Percentiles rank a stretch among this genome's conserved stretches.
Conservation (phyloP, 75 land plant genomes). For the Adiantum capillusveneris region DNA sequence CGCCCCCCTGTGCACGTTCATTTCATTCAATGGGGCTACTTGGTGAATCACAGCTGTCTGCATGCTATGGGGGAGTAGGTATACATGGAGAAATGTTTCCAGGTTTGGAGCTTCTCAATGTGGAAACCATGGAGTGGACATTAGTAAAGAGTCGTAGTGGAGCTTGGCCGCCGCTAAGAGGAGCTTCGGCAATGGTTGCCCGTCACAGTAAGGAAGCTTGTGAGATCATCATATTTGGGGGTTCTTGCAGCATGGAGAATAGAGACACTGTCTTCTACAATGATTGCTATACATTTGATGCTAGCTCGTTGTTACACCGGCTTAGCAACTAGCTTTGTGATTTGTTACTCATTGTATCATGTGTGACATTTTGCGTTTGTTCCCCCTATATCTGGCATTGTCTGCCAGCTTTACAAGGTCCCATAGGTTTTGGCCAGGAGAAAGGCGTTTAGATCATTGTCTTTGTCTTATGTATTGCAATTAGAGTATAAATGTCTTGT, state of each 20-base stretch:
- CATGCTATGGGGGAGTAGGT: conserved; percentile 4
- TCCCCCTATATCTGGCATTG: too few species aligned
- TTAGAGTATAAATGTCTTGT: too few species aligned
- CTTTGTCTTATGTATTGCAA: too few species aligned
- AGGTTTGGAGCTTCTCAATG: not conserved
- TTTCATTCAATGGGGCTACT: not conserved
- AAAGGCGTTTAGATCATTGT: too few species aligned
- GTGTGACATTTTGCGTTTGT: too few species aligned
- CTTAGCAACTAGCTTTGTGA: too few species aligned
- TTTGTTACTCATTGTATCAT: too few species aligned
- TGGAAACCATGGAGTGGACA: conserved; percentile 4
- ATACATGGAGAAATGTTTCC: not conserved
- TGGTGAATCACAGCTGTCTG: not conserved
- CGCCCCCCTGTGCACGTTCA: not conserved
- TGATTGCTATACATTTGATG: not conserved
- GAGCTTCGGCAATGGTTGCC: not conserved
- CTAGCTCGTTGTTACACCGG: too few species aligned
- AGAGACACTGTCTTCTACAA: not conserved
- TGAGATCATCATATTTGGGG: not conserved
- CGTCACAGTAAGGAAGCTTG: not conserved
- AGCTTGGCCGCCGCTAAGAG: not conserved
- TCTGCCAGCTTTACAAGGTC: too few species aligned
- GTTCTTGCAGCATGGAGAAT: not conserved
- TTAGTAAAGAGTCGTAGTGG: not conserved
- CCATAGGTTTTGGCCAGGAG: too few species aligned